Base-by-base conservation (phyloP, 2,329 filamentous ascomycete genomes). In the Aspergillus jensenii region DNA sequence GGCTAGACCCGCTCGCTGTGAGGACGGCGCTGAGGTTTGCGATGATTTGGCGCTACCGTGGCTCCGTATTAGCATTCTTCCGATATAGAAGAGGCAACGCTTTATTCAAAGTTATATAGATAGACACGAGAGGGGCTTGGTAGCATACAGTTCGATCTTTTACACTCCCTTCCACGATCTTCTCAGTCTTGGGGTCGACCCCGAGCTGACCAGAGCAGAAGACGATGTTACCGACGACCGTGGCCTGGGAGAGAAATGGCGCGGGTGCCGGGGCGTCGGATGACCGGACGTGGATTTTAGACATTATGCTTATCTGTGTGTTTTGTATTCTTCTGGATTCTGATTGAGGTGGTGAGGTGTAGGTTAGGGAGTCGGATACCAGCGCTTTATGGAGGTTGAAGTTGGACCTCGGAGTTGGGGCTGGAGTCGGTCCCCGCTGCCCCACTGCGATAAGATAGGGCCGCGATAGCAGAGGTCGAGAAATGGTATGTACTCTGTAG, bases 201-300 rank as follows among this genome's bases (percentile, higher is more conserved):
- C 83, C 86, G 47, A 89, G 78, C 64, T 80, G 81, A 37, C 87
- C 87, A 1, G 84, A 88, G 75, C 85, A 88, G 75, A 87, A 89
- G 31, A 90, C 82, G 71, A 87, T 81, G 67, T 85, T 84, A 61
- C 85, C 84, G 70, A 81, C 79, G 55, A 82, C 79, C 65, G 87
- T 75, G 40, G 83, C 85, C 67, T 87, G 83, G 4, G 81, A 83
- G 62, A 85, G 79, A 49, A 70, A 71, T 0, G 81, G 81, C n/a
- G 82, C 71, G 27, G 82, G 80, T 45, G 74, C 68, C 7, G 79
- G 83, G 4, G 81, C 79, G 52, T 78, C 76, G 53, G 70, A 62
- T 5, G 78, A 79, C 37, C 68, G 67, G 45, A 82, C 73, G 31
- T 68, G 59, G 15, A 50, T 59, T 41, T 66, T 60, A 40, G 60